A percentile compares a stretch with the other conserved stretches of the same genome.
These are phyloP conservation scores for Spizellomyces punctatus DNA, from an alignment of 192 early-diverging fungal genomes.

Conservation along the genomic window DNA sequence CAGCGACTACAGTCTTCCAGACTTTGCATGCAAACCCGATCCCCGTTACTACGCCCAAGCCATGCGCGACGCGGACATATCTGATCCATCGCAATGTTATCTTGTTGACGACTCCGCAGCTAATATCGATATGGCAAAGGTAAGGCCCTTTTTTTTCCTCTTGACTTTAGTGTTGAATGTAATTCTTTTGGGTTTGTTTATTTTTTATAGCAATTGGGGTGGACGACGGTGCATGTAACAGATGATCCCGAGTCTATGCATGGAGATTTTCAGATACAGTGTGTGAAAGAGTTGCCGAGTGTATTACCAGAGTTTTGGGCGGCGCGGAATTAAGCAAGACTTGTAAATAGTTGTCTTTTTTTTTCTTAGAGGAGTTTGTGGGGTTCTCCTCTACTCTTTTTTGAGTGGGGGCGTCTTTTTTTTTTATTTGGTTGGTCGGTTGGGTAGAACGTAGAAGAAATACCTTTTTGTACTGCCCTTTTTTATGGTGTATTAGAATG, in stretches of 20 bases:
- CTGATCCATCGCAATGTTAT: slow-evolving; percentile 60
- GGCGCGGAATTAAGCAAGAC: not conserved
- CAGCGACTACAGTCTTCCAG: slow-evolving; percentile 64
- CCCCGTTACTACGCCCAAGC: slow-evolving; percentile 52
- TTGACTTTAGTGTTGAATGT: not conserved
- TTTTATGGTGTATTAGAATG: too few relatives aligned
- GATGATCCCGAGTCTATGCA: slow-evolving; percentile 28
- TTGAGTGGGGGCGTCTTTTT: too few relatives aligned
- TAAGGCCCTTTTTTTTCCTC: not conserved
- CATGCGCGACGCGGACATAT: slow-evolving; percentile 68
- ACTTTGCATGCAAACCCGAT: slow-evolving; percentile 78
- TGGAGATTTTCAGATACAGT: slow-evolving; percentile 61
- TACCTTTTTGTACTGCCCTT: too few relatives aligned
- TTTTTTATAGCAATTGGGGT: slow-evolving; percentile 35
- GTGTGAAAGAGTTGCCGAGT: slow-evolving; percentile 62
- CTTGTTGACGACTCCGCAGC: slow-evolving; percentile 75
- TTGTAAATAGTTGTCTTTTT: not conserved
- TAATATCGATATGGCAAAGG: slow-evolving; percentile 65
- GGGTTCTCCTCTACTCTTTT: too few relatives aligned
- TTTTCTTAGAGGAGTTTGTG: too few relatives aligned
- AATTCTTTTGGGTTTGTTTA: not conserved
- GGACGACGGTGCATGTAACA: slow-evolving; percentile 52
- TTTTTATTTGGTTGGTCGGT: too few relatives aligned
- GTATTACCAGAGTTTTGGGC: slow-evolving; percentile 58
- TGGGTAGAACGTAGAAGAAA: too few relatives aligned